phyloP scores from a whole-genome alignment of 768 basidiomycete genomes.

The Mycena alexandri region DNA sequence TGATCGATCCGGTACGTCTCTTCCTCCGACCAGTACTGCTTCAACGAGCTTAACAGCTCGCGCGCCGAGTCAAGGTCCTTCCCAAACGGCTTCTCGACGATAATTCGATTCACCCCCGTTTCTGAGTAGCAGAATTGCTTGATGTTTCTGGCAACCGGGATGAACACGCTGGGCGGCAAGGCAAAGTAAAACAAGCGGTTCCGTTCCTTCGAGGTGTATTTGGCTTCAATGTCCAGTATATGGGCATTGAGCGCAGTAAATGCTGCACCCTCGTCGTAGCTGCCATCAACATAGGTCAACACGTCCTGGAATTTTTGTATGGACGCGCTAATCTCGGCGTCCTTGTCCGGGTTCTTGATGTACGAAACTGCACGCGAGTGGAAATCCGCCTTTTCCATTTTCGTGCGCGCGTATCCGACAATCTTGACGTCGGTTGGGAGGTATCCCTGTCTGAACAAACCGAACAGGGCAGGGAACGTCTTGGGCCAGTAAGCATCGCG shows the following conservation, averaged over 20 bases:
- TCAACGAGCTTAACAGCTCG: constrained; percentile 81
- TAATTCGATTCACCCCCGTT: constrained; percentile 85
- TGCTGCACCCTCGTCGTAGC: constrained; percentile 87
- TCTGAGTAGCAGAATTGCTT: constrained; percentile 84
- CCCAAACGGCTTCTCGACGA: constrained; percentile 99
- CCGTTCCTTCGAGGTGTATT: constrained; percentile 69
- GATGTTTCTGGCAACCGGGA: constrained; percentile 85
- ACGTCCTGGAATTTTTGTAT: constrained; percentile 88
- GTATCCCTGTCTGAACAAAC: constrained; percentile 82
- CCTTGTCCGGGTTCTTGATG: constrained; percentile 82
- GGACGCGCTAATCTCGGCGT: constrained; percentile 65
- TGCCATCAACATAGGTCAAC: constrained; percentile 86
- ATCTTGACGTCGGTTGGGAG: constrained; percentile 89
- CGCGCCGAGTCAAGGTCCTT: constrained; percentile 91
- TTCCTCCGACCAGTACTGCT: constrained; percentile 92
- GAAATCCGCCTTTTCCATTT: constrained; percentile 90
- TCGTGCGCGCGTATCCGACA: constrained; percentile 97
- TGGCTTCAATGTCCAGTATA: constrained; percentile 80
- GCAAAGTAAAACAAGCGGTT: constrained; percentile 98
- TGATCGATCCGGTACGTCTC: constrained; percentile 99
- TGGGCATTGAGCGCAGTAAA: constrained; percentile 84
- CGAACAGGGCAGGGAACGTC: constrained; percentile 97
- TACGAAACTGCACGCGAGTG: constrained; percentile 86
- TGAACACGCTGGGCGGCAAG: constrained; percentile 95
- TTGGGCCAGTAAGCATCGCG: constrained; percentile 46